Evolutionary conservation across 2,329 filamentous ascomycete genomes (phyloP), one percentile per base, ranked within the genome.

Genomic region (Drechslerella stenobrocha): DNA sequence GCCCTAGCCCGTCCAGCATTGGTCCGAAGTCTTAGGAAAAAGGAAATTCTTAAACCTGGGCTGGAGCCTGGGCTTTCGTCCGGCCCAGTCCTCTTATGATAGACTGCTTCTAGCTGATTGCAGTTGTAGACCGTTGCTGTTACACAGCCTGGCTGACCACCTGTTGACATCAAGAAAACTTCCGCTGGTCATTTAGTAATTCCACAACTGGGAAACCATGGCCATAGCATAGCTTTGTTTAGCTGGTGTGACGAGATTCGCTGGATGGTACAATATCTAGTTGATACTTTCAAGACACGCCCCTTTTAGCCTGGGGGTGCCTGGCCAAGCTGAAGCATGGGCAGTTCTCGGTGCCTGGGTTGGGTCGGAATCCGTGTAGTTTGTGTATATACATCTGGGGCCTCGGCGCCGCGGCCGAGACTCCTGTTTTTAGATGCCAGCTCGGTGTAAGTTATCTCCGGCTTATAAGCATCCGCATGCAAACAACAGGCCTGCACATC

Each of bases 41-140:
- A 15, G 30, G 34, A 15, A 13, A 37, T 3, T 37, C 34, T 13
- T 37, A 37, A 4, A 37, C 11, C 15, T 37, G 34, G 11, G 3
- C 15, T 15, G 11, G 34, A 37, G 34, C 11, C 34, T 13, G 34
- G 15, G 34, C 34, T 37, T 13, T 4, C 30, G 13, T 32, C 30
- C 13, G 13, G 30, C 30, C n/a, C n/a, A n/a, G n/a, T n/a, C n/a
- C n/a, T n/a, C n/a, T n/a, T n/a, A n/a, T n/a, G n/a, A n/a, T n/a
- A 37, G 3, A 4, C 34, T 15, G 3, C 15, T 13, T 9, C 11
- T 37, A 5, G 3, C 28, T 15, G 24, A 26, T 47, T 47, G 2
- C 44, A 3, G 44, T 42, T 47, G 58, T 53, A 40, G 52, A 42
- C 60, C 52, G 60, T 50, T n/a, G n/a, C n/a, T 48, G 60, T 66